Percentiles rank a stretch among this genome's conserved stretches.
Conservation (phyloP, 2,329 filamentous ascomycete genomes). For the Cladophialophora psammophila region DNA sequence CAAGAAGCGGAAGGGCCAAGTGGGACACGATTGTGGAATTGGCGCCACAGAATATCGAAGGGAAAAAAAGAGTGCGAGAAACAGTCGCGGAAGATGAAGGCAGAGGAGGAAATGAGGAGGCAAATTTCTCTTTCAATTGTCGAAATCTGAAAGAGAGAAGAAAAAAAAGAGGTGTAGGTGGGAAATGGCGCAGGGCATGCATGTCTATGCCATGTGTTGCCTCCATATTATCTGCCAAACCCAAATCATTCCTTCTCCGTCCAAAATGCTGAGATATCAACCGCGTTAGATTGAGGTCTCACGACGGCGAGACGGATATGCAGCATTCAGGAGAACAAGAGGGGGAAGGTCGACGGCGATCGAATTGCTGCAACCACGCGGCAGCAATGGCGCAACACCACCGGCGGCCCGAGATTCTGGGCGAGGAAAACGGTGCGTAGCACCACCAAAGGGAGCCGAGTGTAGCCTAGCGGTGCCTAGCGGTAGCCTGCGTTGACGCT, state of each 20-base stretch:
- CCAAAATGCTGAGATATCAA: constrained; percentile 3
- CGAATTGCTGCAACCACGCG: constrained; percentile 17
- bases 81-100: not conserved
- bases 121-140: not conserved
- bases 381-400: constrained; percentile 18
- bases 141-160: not conserved
- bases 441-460: not conserved
- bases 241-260: constrained; percentile 2
- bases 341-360: not conserved
- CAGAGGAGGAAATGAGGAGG: not conserved
- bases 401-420: constrained; percentile 8
- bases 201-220: not conserved
- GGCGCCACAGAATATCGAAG: not conserved
- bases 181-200: constrained; percentile 11
- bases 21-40: constrained; percentile 21
- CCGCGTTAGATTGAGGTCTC: constrained; percentile 23
- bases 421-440: not conserved
- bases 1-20: constrained; percentile 2
- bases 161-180: not conserved
- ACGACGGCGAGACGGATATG: constrained; percentile 18
- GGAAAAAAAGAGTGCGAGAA: constrained; percentile 9
- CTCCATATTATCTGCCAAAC: constrained; percentile 12
- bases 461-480: not conserved
- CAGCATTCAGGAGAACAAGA: constrained; percentile 27
- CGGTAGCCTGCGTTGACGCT: not conserved